Evolutionary conservation across 2,329 filamentous ascomycete species (phyloP), one percentile per base, ranked within the genome.

Genomic region (Clonostachys sp.): DNA sequence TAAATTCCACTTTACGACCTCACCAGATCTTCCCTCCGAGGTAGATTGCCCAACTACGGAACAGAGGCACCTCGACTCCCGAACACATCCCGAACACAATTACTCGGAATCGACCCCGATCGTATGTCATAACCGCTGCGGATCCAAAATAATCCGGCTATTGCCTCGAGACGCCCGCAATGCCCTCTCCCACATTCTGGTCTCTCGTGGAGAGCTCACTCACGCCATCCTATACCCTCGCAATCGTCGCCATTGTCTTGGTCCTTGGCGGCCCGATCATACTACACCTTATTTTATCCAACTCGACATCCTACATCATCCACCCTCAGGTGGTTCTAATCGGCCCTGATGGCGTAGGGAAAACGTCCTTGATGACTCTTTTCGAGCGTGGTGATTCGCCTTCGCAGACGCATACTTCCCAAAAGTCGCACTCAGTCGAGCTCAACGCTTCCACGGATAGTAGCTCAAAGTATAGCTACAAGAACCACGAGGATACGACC

Each of bases 341-440:
- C 44, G 94, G 94, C 1, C 90, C 92, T 14, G 84, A 85, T 48
- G 87, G 85, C 53, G 80, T 83, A 44, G 94, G 94, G 59, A 99
- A 97, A 74, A 97, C 94, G 0, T 80, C 88, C 9, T 81, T 97
- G 34, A 71, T 91, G n/a, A 91, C 89, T 18, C 77, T 94, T 56
- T 74, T 83, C 57, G 79, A 85, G 67, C 77, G 78, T 56, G 79
- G 79, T 57, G 60, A 20, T n/a, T 45, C 56, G 45, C 59, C 65
- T 47, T 61, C 68, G 48, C 58, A 65, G 48, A 84, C 80, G n/a
- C 77, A 81, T 65, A 81, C 78, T 33, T 75, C 76, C 24, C 78
- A 82, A 55, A 54, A 66, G 3, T 54, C 72, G 12, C 70, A 76
- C 46, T 60, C 72, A 13, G 67, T 81, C 62, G 78, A 83, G 64